These are phyloP conservation scores for Pseudocercospora crystallina DNA, from an alignment of 2,329 filamentous ascomycete species.

Conservation along the genomic window DNA sequence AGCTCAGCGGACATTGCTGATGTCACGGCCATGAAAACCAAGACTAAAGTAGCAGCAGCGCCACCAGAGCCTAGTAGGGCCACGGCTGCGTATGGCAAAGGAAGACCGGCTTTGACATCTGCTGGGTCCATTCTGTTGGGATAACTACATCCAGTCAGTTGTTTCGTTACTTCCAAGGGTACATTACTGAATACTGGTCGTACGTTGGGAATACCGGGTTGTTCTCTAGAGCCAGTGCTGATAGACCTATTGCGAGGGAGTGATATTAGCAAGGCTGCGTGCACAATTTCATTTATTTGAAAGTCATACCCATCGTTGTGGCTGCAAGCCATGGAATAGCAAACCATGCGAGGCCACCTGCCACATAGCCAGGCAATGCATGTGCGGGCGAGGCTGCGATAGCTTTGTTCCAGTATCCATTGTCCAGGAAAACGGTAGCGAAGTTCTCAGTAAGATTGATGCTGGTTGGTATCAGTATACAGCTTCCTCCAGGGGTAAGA, in stretches of 20 bases:
- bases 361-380: slow-evolving; percentile 37
- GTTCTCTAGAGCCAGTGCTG: slow-evolving; percentile 74
- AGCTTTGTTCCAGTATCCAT: slow-evolving; percentile 49
- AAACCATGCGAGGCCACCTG: slow-evolving; percentile 49
- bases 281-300: neutral
- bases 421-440: slow-evolving; percentile 41
- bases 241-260: slow-evolving; percentile 67
- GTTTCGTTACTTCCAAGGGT: no score
- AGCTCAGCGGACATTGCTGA: slow-evolving; percentile 37
- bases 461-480: neutral
- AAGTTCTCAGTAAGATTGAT: slow-evolving; percentile 16
- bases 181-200: no score
- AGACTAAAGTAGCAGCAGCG: slow-evolving; percentile 69
- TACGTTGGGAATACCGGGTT: slow-evolving; percentile 70
- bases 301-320: slow-evolving; percentile 41
- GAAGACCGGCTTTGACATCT: slow-evolving; percentile 77
- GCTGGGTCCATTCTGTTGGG: slow-evolving; percentile 66
- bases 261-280: neutral
- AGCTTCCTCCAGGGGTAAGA: neutral
- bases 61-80: slow-evolving; percentile 77
- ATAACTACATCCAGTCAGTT: slow-evolving; percentile 47
- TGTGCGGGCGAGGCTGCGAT: slow-evolving; percentile 39
- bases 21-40: slow-evolving; percentile 33
- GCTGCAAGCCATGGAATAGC: slow-evolving; percentile 50
- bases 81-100: slow-evolving; percentile 79